Percentiles rank a stretch among this genome's conserved stretches.
Conservation (phyloP, 371 early-diverging fungal species). For the Cokeromyces recurvatus region DNA sequence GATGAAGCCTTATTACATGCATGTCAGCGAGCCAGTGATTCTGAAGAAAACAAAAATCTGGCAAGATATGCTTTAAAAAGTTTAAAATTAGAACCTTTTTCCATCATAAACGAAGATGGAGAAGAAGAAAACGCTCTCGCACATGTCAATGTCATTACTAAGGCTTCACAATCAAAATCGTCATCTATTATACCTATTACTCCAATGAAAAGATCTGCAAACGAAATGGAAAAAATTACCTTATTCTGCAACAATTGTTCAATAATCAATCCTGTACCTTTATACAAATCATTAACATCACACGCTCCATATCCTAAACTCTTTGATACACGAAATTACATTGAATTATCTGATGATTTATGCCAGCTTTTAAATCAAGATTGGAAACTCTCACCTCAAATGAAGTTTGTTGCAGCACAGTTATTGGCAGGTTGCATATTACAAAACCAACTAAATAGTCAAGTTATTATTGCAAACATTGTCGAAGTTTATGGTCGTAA, state of each 20-base stretch:
- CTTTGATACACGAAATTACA: not conserved
- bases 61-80: conserved; percentile 1
- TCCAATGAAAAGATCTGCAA: too few relatives aligned
- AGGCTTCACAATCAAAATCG: not conserved
- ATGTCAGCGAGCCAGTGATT: not conserved
- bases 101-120: conserved; percentile 64
- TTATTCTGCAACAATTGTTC: not conserved
- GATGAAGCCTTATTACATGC: conserved; percentile 1
- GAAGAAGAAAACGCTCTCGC: conserved; percentile 44
- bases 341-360: not conserved
- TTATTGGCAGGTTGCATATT: conserved; percentile 11
- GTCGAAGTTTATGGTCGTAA: conserved; percentile 19
- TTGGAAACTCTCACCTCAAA: conserved; percentile 9
- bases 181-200: too few relatives aligned
- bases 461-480: conserved; percentile 19
- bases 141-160: not conserved
- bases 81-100: conserved; percentile 3
- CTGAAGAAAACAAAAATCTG: conserved; percentile 1
- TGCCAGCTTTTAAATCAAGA: conserved; percentile 4
- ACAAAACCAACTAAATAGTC: conserved; percentile 9
- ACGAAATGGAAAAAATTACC: too few relatives aligned
- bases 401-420: conserved; percentile 9
- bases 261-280: too few relatives aligned
- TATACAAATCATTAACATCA: too few relatives aligned
- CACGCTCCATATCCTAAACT: not conserved